Base-by-base conservation (phyloP, 1,284 basidiomycete species). In the Violaceomyces palustris region DNA sequence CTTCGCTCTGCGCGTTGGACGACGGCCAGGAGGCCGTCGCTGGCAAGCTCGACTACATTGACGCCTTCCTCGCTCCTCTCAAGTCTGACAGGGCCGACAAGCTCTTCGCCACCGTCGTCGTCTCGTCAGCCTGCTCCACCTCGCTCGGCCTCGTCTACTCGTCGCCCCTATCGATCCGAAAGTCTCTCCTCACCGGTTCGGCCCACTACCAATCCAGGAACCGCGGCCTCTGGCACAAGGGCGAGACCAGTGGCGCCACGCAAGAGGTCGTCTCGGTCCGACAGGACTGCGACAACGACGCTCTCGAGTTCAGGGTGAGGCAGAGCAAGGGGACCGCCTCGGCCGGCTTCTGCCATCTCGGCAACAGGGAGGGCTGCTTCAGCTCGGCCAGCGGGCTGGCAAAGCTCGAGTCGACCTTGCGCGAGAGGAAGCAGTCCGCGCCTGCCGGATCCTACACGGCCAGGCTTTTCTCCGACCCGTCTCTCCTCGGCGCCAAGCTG, bases 181-280 rank as follows among this genome's bases (percentile, higher is more conserved):
- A 92, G 73, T 87, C 86, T 57, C 90, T 99, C 69, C 61, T 82
- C 36, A 86, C 89, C 2, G 89, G 90, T 25, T 86, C 85, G 65
- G 94, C 93, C 22, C 86, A 94, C 28, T 99, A 99, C 75, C 91
- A 97, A 73, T 96, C 90, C 15, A 84, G 94, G 56, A 74, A 73
- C 14, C 91, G 91, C 67, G 92, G 92, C 7, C 77, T 98, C 15
- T 99, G 94, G 94, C 80, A 87, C 51, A 99, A 99, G 75, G 94
- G 94, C 19, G 92, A 89, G 75, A 94, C 91, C 0, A 91, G 87
- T 17, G 94, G 94, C 19, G 86, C 92, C 8, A 90, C 86, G 1
- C 94, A 99, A 72, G 82, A 88, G 28, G 81, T 98, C 42, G 78
- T 91, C 15, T 79, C 81, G 60, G 86, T 99, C 58, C 80, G 83